phyloP scores from a whole-genome alignment of 108 stramenopile genomes.

The Hondaea fermentalgiana region DNA sequence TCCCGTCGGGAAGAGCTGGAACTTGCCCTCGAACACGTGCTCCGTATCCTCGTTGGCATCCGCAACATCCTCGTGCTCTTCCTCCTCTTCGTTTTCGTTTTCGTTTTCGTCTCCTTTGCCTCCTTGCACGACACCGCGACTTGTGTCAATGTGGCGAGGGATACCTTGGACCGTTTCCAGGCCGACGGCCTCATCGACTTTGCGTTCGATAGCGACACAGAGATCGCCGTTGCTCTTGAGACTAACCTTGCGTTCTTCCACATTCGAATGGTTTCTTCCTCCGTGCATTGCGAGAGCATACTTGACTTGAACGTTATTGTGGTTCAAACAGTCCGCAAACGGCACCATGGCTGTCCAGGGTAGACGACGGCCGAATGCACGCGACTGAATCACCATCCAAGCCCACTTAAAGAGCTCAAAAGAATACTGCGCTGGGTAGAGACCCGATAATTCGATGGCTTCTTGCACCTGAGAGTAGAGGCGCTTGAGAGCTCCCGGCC shows the following conservation, averaged over 20 bases:
- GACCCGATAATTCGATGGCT: neutral
- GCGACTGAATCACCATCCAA: constrained; percentile 46
- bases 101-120: too few relatives aligned
- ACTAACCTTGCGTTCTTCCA: neutral
- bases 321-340: constrained; percentile 59
- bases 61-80: neutral
- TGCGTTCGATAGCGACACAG: neutral
- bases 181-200: too few relatives aligned
- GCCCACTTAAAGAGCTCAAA: constrained; percentile 43
- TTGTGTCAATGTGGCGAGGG: too few relatives aligned
- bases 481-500: neutral
- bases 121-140: too few relatives aligned
- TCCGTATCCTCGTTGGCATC: neutral
- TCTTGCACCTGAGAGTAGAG: constrained; percentile 23
- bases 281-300: constrained; percentile 21
- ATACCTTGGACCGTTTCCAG: too few relatives aligned
- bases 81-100: too few relatives aligned
- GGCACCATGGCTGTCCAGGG: constrained; percentile 58
- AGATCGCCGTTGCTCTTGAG: constrained; percentile 30
- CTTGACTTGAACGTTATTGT: constrained; percentile 47
- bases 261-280: neutral
- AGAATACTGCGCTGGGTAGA: constrained; percentile 20
- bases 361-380: constrained; percentile 55
- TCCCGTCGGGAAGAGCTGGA: constrained; percentile 38
- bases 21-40: neutral